Evolutionary conservation across 2,329 filamentous ascomycete species (phyloP).

Genomic region (Fusarium graminum): DNA sequence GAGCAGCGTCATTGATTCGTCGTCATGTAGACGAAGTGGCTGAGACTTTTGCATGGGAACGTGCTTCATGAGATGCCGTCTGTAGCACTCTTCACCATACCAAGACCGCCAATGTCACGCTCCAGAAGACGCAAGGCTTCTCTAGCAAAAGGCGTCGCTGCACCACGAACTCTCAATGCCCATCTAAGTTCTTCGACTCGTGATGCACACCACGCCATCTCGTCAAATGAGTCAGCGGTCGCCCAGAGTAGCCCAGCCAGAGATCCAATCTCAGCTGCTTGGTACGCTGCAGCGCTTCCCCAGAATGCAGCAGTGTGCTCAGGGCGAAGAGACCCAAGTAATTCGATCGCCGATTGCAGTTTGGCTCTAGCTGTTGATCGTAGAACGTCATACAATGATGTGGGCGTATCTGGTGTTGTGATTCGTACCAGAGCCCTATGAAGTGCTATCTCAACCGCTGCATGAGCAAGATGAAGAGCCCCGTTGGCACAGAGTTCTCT

Average conservation of each 20-base stretch:
- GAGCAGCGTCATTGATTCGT: slow-evolving; percentile 11
- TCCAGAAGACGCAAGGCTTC: slow-evolving; percentile 57
- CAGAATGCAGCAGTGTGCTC: slow-evolving; percentile 62
- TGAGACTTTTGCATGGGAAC: neutral
- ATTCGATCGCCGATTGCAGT: slow-evolving; percentile 56
- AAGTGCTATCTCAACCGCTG: slow-evolving; percentile 64
- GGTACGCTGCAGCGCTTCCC: slow-evolving; percentile 60
- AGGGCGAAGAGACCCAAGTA: slow-evolving; percentile 58
- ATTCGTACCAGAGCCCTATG: slow-evolving; percentile 64
- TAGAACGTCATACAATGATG: slow-evolving; percentile 50
- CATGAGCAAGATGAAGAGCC: slow-evolving; percentile 64
- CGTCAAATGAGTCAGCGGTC: slow-evolving; percentile 54
- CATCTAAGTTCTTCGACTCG: slow-evolving; percentile 58
- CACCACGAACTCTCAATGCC: slow-evolving; percentile 58
- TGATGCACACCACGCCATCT: slow-evolving; percentile 57
- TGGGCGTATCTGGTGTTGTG: slow-evolving; percentile 52
- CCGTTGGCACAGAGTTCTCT: slow-evolving; percentile 59
- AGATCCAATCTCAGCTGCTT: slow-evolving; percentile 58
- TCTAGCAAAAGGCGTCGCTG: slow-evolving; percentile 56
- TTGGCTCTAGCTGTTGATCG: slow-evolving; percentile 57
- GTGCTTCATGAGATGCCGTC: slow-evolving; percentile 28
- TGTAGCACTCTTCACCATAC: slow-evolving; percentile 44
- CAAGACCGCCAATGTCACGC: slow-evolving; percentile 50
- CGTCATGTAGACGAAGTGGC: neutral
- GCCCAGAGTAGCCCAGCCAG: slow-evolving; percentile 59